Percentiles rank a stretch among this genome's conserved stretches.
Conservation (phyloP, 139 green algal species). For the Axilococcus clingmanii region DNA sequence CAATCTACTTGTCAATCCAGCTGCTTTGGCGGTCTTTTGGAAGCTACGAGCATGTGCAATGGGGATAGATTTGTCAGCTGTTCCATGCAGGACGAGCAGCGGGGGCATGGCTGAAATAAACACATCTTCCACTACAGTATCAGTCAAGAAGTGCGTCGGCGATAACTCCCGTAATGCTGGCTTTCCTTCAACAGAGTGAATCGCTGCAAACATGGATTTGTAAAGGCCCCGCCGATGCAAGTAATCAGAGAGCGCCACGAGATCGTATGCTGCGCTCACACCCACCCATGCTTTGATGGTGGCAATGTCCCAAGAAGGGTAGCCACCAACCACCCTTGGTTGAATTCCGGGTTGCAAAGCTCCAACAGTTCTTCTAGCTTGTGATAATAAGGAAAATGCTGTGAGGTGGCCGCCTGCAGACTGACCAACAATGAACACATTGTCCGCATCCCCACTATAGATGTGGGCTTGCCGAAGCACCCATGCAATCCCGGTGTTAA, state of each 20-base stretch:
- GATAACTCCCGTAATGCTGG: slow-evolving; percentile 47
- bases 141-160: slow-evolving; percentile 39
- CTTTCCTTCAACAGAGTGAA: slow-evolving; percentile 35
- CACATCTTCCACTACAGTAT: slow-evolving; percentile 8
- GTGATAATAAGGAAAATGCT: slow-evolving; percentile 56
- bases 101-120: slow-evolving; percentile 30
- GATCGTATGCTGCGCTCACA: slow-evolving; percentile 64
- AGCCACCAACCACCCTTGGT: slow-evolving; percentile 8
- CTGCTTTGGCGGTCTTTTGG: slow-evolving; percentile 30
- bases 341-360: background rate
- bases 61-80: slow-evolving; percentile 61
- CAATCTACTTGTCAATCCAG: slow-evolving; percentile 11
- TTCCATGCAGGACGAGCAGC: slow-evolving; percentile 74
- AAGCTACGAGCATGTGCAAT: slow-evolving; percentile 47
- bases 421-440: slow-evolving; percentile 75
- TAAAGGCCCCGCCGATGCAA: slow-evolving; percentile 69
- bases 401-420: slow-evolving; percentile 78
- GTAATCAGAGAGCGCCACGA: slow-evolving; percentile 63
- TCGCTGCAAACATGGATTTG: slow-evolving; percentile 40
- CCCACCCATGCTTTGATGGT: slow-evolving; percentile 28
- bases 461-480: slow-evolving; percentile 48
- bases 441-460: slow-evolving; percentile 63
- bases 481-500: slow-evolving; percentile 83
- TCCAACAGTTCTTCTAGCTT: slow-evolving; percentile 28
- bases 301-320: slow-evolving; percentile 38